Evolutionary conservation across 1,284 basidiomycete species (phyloP), one percentile per base, ranked within the genome.

Genomic region (Cryptococcus neoformans): DNA sequence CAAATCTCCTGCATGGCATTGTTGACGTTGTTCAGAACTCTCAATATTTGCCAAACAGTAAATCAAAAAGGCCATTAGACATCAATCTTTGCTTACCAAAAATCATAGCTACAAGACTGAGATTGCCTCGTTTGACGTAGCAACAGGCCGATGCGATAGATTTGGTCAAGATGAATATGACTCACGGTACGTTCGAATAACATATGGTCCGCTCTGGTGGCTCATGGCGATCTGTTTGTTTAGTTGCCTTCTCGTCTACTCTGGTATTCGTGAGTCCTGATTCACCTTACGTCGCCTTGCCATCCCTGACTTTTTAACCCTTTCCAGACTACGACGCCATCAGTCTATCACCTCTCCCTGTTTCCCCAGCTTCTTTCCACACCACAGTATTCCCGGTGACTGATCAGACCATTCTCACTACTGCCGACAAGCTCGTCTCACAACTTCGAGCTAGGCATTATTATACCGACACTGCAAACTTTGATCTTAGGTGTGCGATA

Each of bases 381-480:
- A 89, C 92, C 63, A 92, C 88, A 6, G 76, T 92, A 38, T 90
- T 95, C 72, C 85, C 88, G 12, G 78, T 84, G 9, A 54, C 78
- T 3, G 86, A 90, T 68, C 76, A 81, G 12, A 73, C 62, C 8
- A 67, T 90, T 49, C 74, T 94, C 38, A 66, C 79, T 6, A 89
- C 89, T 1, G 88, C 86, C 2, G 81, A 82, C 66, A 83, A 85
- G 69, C 81, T 97, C 12, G 89, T 90, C 3, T 81, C 80, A 21
- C 82, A 84, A 60, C 78, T 97, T 64, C 81, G 89, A 42, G 80
- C 81, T 28, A 87, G 87, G 76, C 87, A 84, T 67, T 89, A 90
- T 46, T 96, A 84, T 69, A 96, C 93, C 9, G 95, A 97, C 72
- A 93, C 90, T 2, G 80, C 89, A 41, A 93, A 89, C 6, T 97